Percentiles rank a stretch among this genome's conserved stretches.
These are phyloP conservation scores for Pharus latifolius DNA, from an alignment of 176 grass and related monocot genomes.

Conservation along the genomic window DNA sequence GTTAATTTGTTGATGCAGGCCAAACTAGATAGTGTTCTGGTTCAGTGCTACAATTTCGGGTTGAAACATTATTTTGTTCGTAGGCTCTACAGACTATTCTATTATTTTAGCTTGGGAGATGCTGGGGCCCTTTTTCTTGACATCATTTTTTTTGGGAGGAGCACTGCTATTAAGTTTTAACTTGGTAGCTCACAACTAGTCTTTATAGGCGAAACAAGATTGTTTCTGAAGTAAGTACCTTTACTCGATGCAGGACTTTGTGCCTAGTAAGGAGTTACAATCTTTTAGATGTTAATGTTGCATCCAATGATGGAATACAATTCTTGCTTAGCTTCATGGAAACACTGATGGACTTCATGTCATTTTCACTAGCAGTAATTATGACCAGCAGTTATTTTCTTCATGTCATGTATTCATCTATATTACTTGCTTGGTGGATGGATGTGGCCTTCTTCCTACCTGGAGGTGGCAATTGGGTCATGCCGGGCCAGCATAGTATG, in stretches of 20 bases:
- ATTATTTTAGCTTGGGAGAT: neutral
- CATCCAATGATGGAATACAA: neutral
- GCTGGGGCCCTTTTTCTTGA: neutral
- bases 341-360: neutral
- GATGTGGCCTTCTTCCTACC: neutral
- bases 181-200: neutral
- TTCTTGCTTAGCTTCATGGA: neutral
- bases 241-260: neutral
- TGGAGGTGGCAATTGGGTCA: no score
- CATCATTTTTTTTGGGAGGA: neutral
- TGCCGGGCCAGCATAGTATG: no score
- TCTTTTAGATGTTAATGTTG: neutral
- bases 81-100: neutral
- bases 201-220: neutral
- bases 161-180: neutral
- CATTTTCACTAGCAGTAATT: neutral
- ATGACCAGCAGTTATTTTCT: neutral
- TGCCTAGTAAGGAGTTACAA: neutral
- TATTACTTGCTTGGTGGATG: neutral
- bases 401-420: neutral
- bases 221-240: neutral
- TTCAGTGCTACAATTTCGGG: neutral
- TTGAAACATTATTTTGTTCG: neutral
- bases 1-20: neutral
- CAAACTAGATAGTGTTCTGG: neutral